phyloP scores from a whole-genome alignment of 331 rosid species.

The Prunus yedoensis region DNA sequence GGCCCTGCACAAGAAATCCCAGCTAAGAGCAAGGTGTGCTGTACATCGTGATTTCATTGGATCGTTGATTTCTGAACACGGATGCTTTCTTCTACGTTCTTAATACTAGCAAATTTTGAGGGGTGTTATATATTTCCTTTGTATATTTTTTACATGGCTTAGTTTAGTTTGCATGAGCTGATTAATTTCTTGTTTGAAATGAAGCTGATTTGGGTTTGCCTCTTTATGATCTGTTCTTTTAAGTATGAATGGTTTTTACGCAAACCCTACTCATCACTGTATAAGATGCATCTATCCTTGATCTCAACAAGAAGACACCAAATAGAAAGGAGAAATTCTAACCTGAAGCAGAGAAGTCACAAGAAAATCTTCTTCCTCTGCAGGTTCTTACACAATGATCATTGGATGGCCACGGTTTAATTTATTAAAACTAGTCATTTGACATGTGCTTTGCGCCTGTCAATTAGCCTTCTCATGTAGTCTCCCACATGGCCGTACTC shows the following conservation, averaged over 20 bases:
- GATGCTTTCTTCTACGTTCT: slow-evolving; percentile 17
- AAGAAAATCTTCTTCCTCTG: too few relatives aligned
- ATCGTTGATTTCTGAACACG: slow-evolving; percentile 20
- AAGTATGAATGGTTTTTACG: not conserved
- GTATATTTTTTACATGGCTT: slow-evolving; percentile 33
- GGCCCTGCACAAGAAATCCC: slow-evolving; percentile 90
- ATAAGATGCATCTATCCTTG: too few relatives aligned
- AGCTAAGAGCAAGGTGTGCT: slow-evolving; percentile 66
- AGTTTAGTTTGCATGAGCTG: slow-evolving; percentile 40
- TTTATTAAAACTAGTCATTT: too few relatives aligned
- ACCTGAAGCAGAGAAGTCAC: too few relatives aligned
- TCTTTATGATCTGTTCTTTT: not conserved
- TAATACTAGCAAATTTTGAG: slow-evolving; percentile 51
- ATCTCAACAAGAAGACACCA: too few relatives aligned
- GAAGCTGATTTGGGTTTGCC: slow-evolving; percentile 30
- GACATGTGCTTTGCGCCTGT: too few relatives aligned
- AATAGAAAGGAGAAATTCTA: too few relatives aligned
- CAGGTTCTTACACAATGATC: too few relatives aligned
- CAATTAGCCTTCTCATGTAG: too few relatives aligned
- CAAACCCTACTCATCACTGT: too few relatives aligned
- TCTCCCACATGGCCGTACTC: too few relatives aligned
- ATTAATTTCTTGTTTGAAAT: slow-evolving; percentile 19
- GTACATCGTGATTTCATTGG: slow-evolving; percentile 50
- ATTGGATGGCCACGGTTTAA: too few relatives aligned
- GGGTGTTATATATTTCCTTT: slow-evolving; percentile 43